Percentiles rank a stretch among this genome's conserved stretches.
phyloP scores from a whole-genome alignment of 345 rosid genomes.

The Eucalyptus victrix region DNA sequence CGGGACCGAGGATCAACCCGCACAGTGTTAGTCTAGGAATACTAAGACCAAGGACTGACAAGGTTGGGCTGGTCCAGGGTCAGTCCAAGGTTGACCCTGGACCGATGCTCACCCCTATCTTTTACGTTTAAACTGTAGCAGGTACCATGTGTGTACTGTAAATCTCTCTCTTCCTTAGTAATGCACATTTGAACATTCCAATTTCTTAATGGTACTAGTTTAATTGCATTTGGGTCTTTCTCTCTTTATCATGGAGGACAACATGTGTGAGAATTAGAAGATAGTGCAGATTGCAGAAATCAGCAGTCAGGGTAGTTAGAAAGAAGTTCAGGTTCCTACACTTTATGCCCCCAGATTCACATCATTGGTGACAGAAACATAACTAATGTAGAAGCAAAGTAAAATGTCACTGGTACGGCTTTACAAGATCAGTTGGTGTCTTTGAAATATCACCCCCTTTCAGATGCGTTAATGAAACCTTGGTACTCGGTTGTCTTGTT shows the following conservation, averaged over 20 bases:
- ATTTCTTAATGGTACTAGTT: not conserved
- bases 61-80: too few species aligned
- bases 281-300: not conserved
- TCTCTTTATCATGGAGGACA: not conserved
- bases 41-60: too few species aligned
- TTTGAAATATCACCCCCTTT: not conserved
- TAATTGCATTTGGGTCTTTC: not conserved
- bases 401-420: not conserved
- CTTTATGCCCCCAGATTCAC: not conserved
- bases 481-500: not conserved
- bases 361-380: not conserved
- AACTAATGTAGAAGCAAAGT: not conserved
- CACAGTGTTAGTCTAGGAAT: too few species aligned
- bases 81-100: too few species aligned
- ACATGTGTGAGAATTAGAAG: not conserved
- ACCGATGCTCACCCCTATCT: too few species aligned
- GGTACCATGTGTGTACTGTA: not conserved
- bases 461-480: not conserved
- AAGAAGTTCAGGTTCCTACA: not conserved
- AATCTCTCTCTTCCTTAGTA: not conserved
- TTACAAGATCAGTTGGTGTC: not conserved
- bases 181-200: not conserved
- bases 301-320: not conserved
- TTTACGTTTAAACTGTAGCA: not conserved
- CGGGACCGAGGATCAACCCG: too few species aligned